Evolutionary conservation across 441 rosid species (phyloP).

Genomic region (Erodium chrysanthum): DNA sequence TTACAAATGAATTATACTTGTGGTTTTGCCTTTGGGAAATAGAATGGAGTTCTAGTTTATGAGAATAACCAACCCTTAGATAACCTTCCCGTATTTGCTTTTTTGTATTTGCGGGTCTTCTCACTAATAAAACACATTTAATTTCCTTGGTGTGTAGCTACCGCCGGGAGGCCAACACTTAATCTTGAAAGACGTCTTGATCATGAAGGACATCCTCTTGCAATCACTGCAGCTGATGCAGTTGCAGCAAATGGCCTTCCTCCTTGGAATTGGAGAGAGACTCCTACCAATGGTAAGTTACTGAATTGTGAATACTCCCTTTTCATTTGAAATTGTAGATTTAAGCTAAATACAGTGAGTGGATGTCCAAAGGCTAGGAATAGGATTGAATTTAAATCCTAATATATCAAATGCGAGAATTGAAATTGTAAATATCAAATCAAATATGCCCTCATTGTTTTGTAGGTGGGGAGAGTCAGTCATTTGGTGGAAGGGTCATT

Average conservation of each 20-base stretch:
- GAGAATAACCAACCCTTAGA: background rate
- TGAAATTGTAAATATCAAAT: background rate
- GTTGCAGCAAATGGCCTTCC: conserved; percentile 76
- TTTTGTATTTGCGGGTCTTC: too few species aligned
- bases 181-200: conserved; percentile 91
- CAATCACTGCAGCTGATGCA: conserved; percentile 74
- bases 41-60: background rate
- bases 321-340: background rate
- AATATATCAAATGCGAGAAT: background rate
- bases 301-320: background rate
- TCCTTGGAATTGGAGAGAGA: conserved; percentile 97
- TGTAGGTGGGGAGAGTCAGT: conserved; percentile 44
- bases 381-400: too few species aligned
- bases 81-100: background rate
- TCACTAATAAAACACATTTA: conserved; percentile 10
- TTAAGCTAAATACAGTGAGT: too few species aligned
- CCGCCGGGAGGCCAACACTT: conserved; percentile 65
- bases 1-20: background rate
- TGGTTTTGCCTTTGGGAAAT: background rate
- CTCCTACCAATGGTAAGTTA: conserved; percentile 64
- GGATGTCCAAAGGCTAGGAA: too few species aligned
- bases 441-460: background rate
- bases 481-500: conserved; percentile 79
- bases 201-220: conserved; percentile 91
- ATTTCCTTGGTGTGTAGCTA: conserved; percentile 44